Percentiles rank a stretch among this genome's conserved stretches.
phyloP scores from a whole-genome alignment of 805 yeast species.

The Brettanomyces sp. region DNA sequence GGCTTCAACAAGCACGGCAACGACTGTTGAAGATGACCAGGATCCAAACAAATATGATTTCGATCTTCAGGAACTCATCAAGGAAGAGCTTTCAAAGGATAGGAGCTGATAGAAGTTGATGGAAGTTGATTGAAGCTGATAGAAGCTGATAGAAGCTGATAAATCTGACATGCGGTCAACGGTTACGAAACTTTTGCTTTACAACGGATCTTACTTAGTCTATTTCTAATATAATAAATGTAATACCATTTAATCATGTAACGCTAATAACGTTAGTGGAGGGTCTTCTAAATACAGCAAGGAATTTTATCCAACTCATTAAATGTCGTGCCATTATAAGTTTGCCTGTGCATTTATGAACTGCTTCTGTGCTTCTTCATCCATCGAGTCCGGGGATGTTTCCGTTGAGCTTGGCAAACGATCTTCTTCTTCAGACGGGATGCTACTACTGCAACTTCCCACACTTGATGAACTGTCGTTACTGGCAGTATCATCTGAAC shows the following conservation, averaged over 20 bases:
- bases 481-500: slow-evolving; percentile 14
- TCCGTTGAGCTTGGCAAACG: background rate
- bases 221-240: no score
- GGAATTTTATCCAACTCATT: no score
- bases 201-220: no score
- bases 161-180: no score
- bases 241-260: no score
- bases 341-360: slow-evolving; percentile 5
- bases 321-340: background rate
- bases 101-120: background rate
- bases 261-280: no score
- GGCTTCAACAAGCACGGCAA: background rate
- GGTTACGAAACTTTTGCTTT: no score
- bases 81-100: slow-evolving; percentile 24
- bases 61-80: slow-evolving; percentile 37
- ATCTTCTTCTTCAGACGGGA: background rate
- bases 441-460: no score
- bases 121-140: no score
- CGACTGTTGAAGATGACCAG: slow-evolving; percentile 6
- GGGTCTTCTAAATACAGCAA: no score
- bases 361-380: slow-evolving; percentile 3
- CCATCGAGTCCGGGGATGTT: background rate
- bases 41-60: slow-evolving; percentile 39
- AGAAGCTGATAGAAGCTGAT: no score
- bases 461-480: background rate